Percentiles rank a stretch among this genome's conserved stretches.
These are phyloP conservation scores for Venturia asperata DNA, from an alignment of 2,329 filamentous ascomycete species.

Conservation along the genomic window DNA sequence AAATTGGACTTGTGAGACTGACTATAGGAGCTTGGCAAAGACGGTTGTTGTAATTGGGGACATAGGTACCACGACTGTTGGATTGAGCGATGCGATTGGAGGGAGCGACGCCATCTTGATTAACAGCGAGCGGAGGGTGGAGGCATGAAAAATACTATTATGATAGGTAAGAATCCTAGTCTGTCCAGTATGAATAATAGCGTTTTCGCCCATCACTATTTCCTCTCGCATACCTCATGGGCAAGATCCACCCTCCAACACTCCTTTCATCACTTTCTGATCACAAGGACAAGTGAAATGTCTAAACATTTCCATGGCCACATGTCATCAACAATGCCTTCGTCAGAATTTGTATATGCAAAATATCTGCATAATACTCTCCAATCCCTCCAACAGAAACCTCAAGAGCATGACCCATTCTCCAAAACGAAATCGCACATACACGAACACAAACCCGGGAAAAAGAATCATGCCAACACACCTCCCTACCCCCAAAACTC, in stretches of 20 bases:
- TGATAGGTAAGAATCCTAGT: background rate
- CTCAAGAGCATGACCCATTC: no score
- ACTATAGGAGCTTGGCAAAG: conserved; percentile 11
- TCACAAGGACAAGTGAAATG: background rate
- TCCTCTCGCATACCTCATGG: no score
- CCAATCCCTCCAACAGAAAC: background rate
- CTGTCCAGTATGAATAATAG: no score
- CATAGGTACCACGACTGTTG: background rate
- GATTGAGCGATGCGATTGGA: background rate
- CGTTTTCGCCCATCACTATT: no score
- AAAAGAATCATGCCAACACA: background rate
- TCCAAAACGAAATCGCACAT: no score
- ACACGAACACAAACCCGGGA: no score
- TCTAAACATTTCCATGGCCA: background rate
- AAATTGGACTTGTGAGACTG: conserved; percentile 18
- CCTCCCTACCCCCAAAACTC: background rate
- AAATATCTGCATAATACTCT: background rate
- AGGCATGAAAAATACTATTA: background rate
- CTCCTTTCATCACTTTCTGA: background rate
- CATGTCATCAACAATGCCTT: background rate
- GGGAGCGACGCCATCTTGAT: conserved; percentile 2
- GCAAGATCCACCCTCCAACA: background rate
- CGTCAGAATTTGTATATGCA: background rate
- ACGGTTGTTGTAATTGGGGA: conserved; percentile 11
- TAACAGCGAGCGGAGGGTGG: background rate